Conservation (phyloP, 2,329 filamentous ascomycete species). For the Didymella lethalis region DNA sequence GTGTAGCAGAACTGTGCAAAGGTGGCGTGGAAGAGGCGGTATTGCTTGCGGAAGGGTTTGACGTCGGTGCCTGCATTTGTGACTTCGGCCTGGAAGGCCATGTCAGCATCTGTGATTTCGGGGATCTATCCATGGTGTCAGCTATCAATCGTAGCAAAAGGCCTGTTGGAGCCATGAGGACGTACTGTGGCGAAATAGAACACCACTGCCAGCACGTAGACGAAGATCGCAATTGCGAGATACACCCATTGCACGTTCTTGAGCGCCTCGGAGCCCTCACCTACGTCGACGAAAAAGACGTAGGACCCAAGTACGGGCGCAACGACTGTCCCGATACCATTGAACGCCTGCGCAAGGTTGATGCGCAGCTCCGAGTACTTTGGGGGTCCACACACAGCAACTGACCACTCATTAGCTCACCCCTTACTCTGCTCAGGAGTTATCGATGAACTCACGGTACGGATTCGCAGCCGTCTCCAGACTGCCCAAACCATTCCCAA, state of each 20-base stretch:
- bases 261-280: constrained; percentile 59
- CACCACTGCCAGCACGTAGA: constrained; percentile 63
- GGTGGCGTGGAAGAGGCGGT: constrained; percentile 77
- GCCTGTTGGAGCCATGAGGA: too few species aligned
- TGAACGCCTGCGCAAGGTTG: constrained; percentile 66
- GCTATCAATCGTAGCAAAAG: background rate
- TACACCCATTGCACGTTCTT: constrained; percentile 71
- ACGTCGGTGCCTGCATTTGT: constrained; percentile 50
- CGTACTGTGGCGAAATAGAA: constrained; percentile 62
- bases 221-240: constrained; percentile 68
- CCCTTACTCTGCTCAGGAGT: too few species aligned
- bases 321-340: constrained; percentile 66
- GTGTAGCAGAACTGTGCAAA: constrained; percentile 83
- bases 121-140: constrained; percentile 8
- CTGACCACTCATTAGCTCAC: constrained; percentile 29
- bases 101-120: constrained; percentile 55
- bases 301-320: constrained; percentile 67
- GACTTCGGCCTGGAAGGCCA: constrained; percentile 60
- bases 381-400: constrained; percentile 65
- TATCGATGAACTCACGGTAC: constrained; percentile 18
- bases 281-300: constrained; percentile 67
- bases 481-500: constrained; percentile 61
- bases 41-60: constrained; percentile 66
- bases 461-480: constrained; percentile 68
- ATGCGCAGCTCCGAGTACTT: constrained; percentile 66